These are phyloP conservation scores for Epichloe scottii DNA, from an alignment of 2,329 filamentous ascomycete species.

Conservation along the genomic window DNA sequence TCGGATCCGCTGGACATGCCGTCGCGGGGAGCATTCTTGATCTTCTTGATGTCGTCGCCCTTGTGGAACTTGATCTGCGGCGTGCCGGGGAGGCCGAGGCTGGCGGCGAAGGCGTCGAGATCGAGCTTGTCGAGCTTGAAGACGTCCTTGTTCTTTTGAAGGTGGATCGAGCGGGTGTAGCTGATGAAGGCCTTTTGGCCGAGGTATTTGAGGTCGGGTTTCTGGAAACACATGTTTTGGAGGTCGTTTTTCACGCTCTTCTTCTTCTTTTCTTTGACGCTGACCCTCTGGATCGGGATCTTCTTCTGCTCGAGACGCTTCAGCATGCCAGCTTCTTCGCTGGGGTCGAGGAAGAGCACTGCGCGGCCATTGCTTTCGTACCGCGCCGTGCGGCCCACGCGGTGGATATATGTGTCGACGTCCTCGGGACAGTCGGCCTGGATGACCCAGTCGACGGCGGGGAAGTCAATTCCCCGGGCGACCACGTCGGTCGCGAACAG, in stretches of 20 bases:
- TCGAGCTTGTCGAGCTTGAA: slow-evolving; percentile 78
- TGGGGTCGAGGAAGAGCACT: slow-evolving; percentile 83
- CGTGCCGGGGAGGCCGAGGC: slow-evolving; percentile 77
- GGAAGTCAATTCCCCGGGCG: slow-evolving; percentile 88
- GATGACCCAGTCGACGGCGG: slow-evolving; percentile 96
- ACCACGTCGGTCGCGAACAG: slow-evolving; percentile 94
- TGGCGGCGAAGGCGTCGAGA: slow-evolving; percentile 73
- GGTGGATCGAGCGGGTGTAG: slow-evolving; percentile 71
- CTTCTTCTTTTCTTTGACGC: slow-evolving; percentile 81
- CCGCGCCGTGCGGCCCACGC: slow-evolving; percentile 86
- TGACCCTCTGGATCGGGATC: slow-evolving; percentile 76
- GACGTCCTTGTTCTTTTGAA: slow-evolving; percentile 84
- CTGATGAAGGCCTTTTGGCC: slow-evolving; percentile 93
- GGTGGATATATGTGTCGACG: slow-evolving; percentile 93
- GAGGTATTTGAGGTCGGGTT: slow-evolving; percentile 84
- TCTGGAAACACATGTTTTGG: slow-evolving; percentile 92
- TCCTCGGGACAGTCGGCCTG: slow-evolving; percentile 96
- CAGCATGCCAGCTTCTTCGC: slow-evolving; percentile 85
- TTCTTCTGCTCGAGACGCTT: slow-evolving; percentile 77
- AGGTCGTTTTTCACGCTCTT: slow-evolving; percentile 72
- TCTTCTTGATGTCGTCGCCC: slow-evolving; percentile 72
- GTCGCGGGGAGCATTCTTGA: slow-evolving; percentile 74
- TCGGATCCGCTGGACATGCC: slow-evolving; percentile 51
- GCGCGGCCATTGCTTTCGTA: slow-evolving; percentile 81
- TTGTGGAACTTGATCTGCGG: slow-evolving; percentile 90